Conservation (phyloP, 768 basidiomycete genomes). For the Phlebiopsis flavidoalba region DNA sequence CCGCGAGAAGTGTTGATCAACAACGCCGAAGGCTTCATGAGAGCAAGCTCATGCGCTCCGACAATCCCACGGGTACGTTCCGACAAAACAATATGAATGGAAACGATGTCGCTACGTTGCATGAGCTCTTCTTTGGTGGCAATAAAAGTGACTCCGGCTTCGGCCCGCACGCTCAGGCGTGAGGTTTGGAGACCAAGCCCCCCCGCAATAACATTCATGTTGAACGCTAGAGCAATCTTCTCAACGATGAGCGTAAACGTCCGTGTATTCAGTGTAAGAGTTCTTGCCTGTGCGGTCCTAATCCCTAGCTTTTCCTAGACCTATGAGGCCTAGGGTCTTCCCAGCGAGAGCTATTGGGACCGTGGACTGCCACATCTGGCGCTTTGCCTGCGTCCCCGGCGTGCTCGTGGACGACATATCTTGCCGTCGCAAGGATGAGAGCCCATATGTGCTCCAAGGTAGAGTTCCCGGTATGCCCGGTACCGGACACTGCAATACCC, state of each 20-base stretch:
- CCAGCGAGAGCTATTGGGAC: constrained; percentile 48
- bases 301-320: constrained; percentile 55
- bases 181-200: constrained; percentile 63
- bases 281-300: constrained; percentile 42
- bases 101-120: constrained; percentile 50
- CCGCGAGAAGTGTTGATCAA: constrained; percentile 68
- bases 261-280: not conserved
- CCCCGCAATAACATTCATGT: constrained; percentile 55
- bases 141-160: constrained; percentile 45
- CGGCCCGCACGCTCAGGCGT: constrained; percentile 50
- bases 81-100: constrained; percentile 56
- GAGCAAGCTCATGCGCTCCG: constrained; percentile 37
- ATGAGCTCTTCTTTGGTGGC: constrained; percentile 51
- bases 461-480: constrained; percentile 36
- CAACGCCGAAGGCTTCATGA: constrained; percentile 54
- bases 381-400: constrained; percentile 38
- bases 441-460: constrained; percentile 69
- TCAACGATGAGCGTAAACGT: not conserved
- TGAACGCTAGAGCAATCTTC: constrained; percentile 55
- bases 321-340: constrained; percentile 55
- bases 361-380: constrained; percentile 48
- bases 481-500: constrained; percentile 51
- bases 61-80: constrained; percentile 46
- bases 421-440: constrained; percentile 45
- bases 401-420: constrained; percentile 47